These are phyloP conservation scores for Backusella luteola DNA, from an alignment of 192 early-diverging fungal genomes.

Conservation along the genomic window DNA sequence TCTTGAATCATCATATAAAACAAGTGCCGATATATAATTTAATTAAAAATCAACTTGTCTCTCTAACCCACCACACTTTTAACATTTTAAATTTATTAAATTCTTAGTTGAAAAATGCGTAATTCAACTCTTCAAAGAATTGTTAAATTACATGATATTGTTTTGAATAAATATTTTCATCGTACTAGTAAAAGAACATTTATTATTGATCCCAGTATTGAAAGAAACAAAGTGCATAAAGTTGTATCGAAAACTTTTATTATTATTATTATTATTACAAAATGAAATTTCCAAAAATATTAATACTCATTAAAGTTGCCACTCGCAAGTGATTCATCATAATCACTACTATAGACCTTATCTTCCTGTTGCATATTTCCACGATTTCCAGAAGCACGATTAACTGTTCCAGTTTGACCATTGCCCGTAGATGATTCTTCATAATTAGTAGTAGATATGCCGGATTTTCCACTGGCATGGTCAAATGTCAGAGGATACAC, in stretches of 20 bases:
- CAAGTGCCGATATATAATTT: too few species aligned
- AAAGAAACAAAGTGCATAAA: too few species aligned
- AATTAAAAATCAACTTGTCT: too few species aligned
- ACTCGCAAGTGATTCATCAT: background rate
- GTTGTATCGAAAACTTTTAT: background rate
- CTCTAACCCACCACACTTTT: too few species aligned
- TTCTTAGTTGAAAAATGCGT: too few species aligned
- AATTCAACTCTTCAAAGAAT: too few species aligned
- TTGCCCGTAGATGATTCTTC: background rate
- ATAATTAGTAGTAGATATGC: background rate
- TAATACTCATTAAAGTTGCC: background rate
- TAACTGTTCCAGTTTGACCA: background rate
- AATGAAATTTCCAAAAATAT: background rate
- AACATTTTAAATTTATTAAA: too few species aligned
- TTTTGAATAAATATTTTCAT: background rate
- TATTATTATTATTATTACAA: background rate
- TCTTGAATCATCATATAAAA: too few species aligned
- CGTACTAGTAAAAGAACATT: too few species aligned
- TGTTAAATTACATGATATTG: too few species aligned
- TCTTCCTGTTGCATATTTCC: background rate
- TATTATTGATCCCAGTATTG: background rate
- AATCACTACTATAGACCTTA: background rate
- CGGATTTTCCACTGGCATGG: background rate
- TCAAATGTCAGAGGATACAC: slow-evolving; percentile 24
- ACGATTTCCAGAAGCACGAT: too few species aligned